These are phyloP conservation scores for Talaromyces proteolyticus DNA, from an alignment of 495 filamentous ascomycete genomes.

Conservation along the genomic window DNA sequence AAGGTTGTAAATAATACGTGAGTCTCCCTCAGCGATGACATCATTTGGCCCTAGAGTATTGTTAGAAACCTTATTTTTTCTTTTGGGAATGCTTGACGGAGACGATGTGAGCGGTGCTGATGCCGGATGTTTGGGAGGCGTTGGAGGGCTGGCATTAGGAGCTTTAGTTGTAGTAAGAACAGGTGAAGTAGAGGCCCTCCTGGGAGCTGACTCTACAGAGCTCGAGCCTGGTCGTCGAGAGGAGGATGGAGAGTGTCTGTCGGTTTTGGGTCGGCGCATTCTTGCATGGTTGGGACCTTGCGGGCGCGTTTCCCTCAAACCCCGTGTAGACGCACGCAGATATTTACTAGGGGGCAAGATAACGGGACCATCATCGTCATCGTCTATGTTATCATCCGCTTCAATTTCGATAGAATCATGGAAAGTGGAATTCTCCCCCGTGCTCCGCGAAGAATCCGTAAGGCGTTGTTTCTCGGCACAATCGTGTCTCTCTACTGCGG, in stretches of 20 bases:
- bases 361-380: background rate
- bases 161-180: background rate
- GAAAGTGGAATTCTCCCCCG: too few species aligned
- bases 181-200: slow-evolving; percentile 3
- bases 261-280: background rate
- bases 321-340: slow-evolving; percentile 1
- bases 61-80: slow-evolving; percentile 1
- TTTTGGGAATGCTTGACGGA: background rate
- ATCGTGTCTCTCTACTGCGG: background rate
- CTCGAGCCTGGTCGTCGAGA: slow-evolving; percentile 1
- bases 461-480: background rate
- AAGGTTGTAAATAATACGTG: slow-evolving; percentile 64
- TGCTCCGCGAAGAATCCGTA: background rate
- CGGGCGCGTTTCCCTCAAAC: background rate
- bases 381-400: slow-evolving; percentile 1
- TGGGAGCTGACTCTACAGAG: background rate
- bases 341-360: slow-evolving; percentile 3
- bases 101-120: background rate
- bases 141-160: slow-evolving; percentile 4
- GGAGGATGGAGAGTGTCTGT: background rate
- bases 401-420: background rate
- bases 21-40: slow-evolving; percentile 71
- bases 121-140: background rate
- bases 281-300: background rate
- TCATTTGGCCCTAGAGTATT: slow-evolving; percentile 31